Evolutionary conservation across 2,329 filamentous ascomycete genomes (phyloP), one percentile per base, ranked within the genome.

Genomic region (Rachicladosporium sp.): DNA sequence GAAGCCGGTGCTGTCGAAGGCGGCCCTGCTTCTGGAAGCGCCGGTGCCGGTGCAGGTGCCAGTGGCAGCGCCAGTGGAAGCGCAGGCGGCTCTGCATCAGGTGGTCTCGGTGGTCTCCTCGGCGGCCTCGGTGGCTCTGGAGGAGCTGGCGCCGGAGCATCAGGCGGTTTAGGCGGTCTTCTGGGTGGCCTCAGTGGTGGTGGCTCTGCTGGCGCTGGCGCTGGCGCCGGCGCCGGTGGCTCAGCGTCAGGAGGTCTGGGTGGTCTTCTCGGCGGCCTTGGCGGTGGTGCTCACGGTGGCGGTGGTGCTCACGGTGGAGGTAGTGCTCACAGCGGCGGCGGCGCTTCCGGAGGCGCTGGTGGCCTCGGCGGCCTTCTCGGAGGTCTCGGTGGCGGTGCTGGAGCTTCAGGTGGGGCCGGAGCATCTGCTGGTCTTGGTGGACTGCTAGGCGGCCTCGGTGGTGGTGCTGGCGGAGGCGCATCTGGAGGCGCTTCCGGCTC

Each of bases 391-490:
- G 35, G 31, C 30, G 38, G 31, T 13, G 30, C 31, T 33, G 15
- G 9, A 4, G 29, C 27, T 27, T 33, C 34, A 7, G 31, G 19
- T 21, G 31, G 30, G 13, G 34, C 21, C 10, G 29, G 29, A n/a
- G 39, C 33, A 8, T 15, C 29, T 12, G 35, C 10, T 27, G 34
- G 39, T 23, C 36, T 41, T 10, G 39, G 37, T 30, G 39, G 39
- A 13, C 30, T 41, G 21, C 33, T 41, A 31, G 29, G 29, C 10
- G 39, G 39, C 21, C 39, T 41, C 13, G 39, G 39, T 34, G 39
- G 39, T 11, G 31, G 34, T 30, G 34, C 34, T n/a, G 30, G 37
- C 12, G 39, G 34, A 11, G 31, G 31, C 23, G 23, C 23, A 27
- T 27, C 23, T 27, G 23, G 23, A 6, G 23, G 23, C 23, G 23